phyloP scores from a whole-genome alignment of 1,284 basidiomycete species.

The Rhodotorula sp. region DNA sequence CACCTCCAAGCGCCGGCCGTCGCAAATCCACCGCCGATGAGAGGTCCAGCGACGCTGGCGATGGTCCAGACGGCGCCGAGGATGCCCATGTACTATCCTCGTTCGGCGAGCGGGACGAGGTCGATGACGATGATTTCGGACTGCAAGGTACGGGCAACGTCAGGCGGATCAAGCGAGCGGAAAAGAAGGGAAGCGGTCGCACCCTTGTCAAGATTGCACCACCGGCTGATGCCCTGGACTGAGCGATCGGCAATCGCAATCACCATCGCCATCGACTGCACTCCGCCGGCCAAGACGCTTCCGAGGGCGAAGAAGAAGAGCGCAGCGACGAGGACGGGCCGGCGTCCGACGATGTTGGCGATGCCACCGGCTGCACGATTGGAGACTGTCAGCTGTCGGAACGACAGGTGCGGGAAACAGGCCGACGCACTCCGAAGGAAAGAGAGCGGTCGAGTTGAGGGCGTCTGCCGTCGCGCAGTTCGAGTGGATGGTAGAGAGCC shows the following conservation, averaged over 20 bases:
- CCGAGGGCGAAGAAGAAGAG: conserved; percentile 48
- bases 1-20: conserved; percentile 51
- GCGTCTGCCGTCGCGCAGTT: too few species aligned
- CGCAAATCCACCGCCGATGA: conserved; percentile 51
- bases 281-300: conserved; percentile 47
- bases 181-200: neutral
- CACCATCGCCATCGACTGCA: conserved; percentile 45
- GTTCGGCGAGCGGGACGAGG: conserved; percentile 39
- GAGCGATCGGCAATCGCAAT: conserved; percentile 46
- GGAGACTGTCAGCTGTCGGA: conserved; percentile 41
- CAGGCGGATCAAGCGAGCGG: too few species aligned
- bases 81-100: conserved; percentile 40
- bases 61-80: conserved; percentile 32
- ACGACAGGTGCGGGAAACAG: conserved; percentile 4
- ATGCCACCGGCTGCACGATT: conserved; percentile 43
- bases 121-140: conserved; percentile 39
- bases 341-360: conserved; percentile 42
- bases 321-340: conserved; percentile 46
- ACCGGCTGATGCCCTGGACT: conserved; percentile 48
- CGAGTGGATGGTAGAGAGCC: too few species aligned
- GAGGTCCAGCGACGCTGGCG: conserved; percentile 43
- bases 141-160: too few species aligned
- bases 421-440: conserved; percentile 39
- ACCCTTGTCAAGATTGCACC: conserved; percentile 40
- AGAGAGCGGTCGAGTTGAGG: conserved; percentile 41